phyloP scores from a whole-genome alignment of 495 filamentous ascomycete species.

The Penicillium cinerascens region DNA sequence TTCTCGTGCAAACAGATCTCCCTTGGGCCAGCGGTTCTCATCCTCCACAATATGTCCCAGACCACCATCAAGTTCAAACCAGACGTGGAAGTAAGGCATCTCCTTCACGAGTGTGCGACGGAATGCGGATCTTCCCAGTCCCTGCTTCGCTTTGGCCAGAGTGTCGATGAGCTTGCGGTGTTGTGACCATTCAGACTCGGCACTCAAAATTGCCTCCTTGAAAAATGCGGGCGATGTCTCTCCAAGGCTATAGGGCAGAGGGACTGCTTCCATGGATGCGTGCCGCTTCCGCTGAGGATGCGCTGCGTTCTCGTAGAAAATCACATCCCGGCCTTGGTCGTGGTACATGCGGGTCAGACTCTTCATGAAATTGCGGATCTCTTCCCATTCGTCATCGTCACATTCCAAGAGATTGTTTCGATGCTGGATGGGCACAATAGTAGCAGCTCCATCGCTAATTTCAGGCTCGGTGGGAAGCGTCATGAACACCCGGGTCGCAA shows the following conservation, averaged over 20 bases:
- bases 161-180: constrained; percentile 95
- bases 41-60: constrained; percentile 93
- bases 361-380: constrained; percentile 99
- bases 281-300: constrained; percentile 73
- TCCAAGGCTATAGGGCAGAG: constrained; percentile 80
- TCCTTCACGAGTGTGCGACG: constrained; percentile 82
- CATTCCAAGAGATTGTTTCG: constrained; percentile 89
- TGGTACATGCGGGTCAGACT: constrained; percentile 89
- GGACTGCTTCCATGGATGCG: constrained; percentile 81
- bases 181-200: constrained; percentile 92
- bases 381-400: constrained; percentile 99
- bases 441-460: constrained; percentile 73
- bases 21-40: constrained; percentile 78
- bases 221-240: constrained; percentile 94
- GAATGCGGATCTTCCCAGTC: constrained; percentile 79
- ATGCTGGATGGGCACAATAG: constrained; percentile 88
- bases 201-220: constrained; percentile 82
- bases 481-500: constrained; percentile 82
- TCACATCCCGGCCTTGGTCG: constrained; percentile 80
- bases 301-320: constrained; percentile 98
- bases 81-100: constrained; percentile 98
- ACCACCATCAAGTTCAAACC: constrained; percentile 90
- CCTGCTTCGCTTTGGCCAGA: constrained; percentile 60
- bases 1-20: constrained; percentile 91
- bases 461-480: constrained; percentile 91